phyloP scores from a whole-genome alignment of 805 yeast species.

The Kodamaea hsintzibuensis region DNA sequence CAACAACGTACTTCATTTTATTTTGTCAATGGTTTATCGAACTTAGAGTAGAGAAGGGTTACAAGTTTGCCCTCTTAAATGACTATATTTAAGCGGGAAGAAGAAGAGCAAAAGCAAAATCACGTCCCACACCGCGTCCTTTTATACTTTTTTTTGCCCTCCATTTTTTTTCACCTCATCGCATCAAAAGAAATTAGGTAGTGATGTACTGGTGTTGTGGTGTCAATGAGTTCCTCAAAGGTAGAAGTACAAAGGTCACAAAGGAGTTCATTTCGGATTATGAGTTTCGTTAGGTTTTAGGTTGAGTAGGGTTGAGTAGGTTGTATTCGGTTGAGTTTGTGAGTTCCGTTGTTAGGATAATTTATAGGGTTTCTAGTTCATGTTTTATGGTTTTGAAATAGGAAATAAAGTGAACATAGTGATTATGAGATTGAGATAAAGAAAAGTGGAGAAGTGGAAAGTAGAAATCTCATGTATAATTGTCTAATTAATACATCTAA shows the following conservation, averaged over 20 bases:
- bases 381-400: too few relatives aligned
- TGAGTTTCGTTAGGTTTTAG: too few relatives aligned
- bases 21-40: not conserved
- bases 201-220: not conserved
- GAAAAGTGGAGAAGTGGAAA: too few relatives aligned
- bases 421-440: too few relatives aligned
- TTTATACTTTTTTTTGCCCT: conserved; percentile 12
- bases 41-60: conserved; percentile 6
- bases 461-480: too few relatives aligned
- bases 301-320: too few relatives aligned
- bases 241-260: not conserved
- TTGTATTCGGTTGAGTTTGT: too few relatives aligned
- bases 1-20: conserved; percentile 96
- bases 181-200: conserved; percentile 3
- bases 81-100: conserved; percentile 47
- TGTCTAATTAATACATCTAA: too few relatives aligned
- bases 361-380: too few relatives aligned
- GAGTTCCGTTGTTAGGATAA: too few relatives aligned
- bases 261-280: not conserved
- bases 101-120: conserved; percentile 19
- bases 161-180: conserved; percentile 7
- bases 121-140: conserved; percentile 7
- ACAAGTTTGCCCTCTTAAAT: conserved; percentile 42
- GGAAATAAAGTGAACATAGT: too few relatives aligned
- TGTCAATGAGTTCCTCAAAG: too few relatives aligned